Base-by-base conservation (phyloP, 1,284 basidiomycete species). In the Pyrrhoderma noxium region DNA sequence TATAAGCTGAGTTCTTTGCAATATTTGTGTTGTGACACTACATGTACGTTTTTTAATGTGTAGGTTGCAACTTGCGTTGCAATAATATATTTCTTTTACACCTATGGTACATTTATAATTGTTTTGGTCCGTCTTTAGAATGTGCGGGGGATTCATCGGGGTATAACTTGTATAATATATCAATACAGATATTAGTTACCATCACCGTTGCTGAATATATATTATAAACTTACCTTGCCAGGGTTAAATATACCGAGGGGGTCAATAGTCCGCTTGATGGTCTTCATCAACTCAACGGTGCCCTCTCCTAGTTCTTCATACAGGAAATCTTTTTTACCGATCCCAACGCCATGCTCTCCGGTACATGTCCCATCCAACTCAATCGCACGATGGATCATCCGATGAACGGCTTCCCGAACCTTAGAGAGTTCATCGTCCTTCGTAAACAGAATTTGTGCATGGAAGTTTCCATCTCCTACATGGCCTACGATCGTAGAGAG, bases 341-440 rank as follows among this genome's bases (percentile, higher is more conserved):
- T 70, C 0, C 91, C 91, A 7, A 94, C 88, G 1, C 91, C 91
- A 62, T 93, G 91, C 63, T 93, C 91, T 8, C 91, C 90, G 0
- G 84, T 85, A 60, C 87, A 89, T 19, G 87, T 90, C 22, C 87
- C 87, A 57, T 89, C 87, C 48, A 90, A 69, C 21, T 70, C 73
- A 54, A 89, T 82, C 0, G 89, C 89, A 13, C 85, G 72, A 55
- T 77, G 67, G 5, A 89, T 80, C 77, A 91, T 85, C 34, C 80
- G 69, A 58, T 79, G 73, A 1, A 85, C 82, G 3, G 76, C 74
- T 8, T 71, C 71, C 37, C 71, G 70, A 0, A 74, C 81, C 11
- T 63, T 65, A 25, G 62, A 66, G 16, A 74, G 63, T 60, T 89
- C 85, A 36, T 80, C 73, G 3, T 83, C 81, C 31, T 71, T 75